phyloP scores from a whole-genome alignment of 2,329 filamentous ascomycete species.

The Aspergillus nomiae region DNA sequence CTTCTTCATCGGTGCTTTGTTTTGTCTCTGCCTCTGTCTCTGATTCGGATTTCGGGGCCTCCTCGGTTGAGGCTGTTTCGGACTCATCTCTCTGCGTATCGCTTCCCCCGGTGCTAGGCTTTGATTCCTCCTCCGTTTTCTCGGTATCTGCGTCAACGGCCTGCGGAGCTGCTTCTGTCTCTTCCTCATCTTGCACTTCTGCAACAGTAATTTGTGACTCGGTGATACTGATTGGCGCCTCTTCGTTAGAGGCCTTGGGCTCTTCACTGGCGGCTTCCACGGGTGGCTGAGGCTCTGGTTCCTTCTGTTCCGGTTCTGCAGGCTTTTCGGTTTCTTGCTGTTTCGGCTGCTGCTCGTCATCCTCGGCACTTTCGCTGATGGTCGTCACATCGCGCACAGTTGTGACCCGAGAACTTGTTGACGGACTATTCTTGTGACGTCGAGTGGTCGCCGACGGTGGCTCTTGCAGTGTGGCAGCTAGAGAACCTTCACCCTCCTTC shows the following conservation, averaged over 20 bases:
- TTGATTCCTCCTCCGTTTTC: slow-evolving; percentile 5
- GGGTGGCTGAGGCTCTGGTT: slow-evolving; percentile 17
- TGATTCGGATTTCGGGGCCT: slow-evolving; percentile 10
- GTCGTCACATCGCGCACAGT: slow-evolving; percentile 75
- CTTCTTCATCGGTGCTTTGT: slow-evolving; percentile 1
- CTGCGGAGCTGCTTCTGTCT: slow-evolving; percentile 6
- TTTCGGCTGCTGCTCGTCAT: slow-evolving; percentile 51
- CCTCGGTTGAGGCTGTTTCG: not conserved
- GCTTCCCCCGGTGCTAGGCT: not conserved
- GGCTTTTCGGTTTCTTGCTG: slow-evolving; percentile 20
- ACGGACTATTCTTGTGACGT: slow-evolving; percentile 80
- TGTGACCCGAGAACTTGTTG: slow-evolving; percentile 74
- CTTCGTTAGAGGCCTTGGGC: slow-evolving; percentile 2
- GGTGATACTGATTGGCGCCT: slow-evolving; percentile 9
- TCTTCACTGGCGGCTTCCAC: slow-evolving; percentile 15
- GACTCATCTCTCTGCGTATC: not conserved
- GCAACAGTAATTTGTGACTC: slow-evolving; percentile 22
- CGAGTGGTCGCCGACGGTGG: slow-evolving; percentile 70
- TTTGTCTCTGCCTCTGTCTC: slow-evolving; percentile 19
- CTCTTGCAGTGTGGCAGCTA: slow-evolving; percentile 27
- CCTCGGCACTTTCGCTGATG: slow-evolving; percentile 80
- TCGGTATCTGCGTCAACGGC: slow-evolving; percentile 13
- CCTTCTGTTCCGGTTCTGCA: slow-evolving; percentile 1
- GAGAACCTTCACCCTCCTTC: slow-evolving; percentile 31
- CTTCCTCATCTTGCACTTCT: slow-evolving; percentile 22